A percentile compares a stretch with the other conserved stretches of the same genome.
Evolutionary conservation across 225 moss, liverwort and hornwort genomes (phyloP).

Genomic region (Rhytidiadelphus loreus): DNA sequence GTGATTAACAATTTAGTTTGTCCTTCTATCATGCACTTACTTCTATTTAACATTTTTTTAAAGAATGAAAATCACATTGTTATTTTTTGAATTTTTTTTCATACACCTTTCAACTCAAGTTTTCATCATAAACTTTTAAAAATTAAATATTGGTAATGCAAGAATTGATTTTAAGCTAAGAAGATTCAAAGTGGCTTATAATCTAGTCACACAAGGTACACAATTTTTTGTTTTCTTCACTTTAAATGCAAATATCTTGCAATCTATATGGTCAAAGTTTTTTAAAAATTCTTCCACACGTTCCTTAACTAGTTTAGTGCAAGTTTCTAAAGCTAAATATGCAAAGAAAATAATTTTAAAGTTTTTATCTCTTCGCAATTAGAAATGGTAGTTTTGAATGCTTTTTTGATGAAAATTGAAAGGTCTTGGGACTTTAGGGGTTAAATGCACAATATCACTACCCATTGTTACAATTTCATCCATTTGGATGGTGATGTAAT

Average conservation of each 20-base stretch:
- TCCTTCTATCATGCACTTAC: not conserved
- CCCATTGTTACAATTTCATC: not conserved
- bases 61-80: not conserved
- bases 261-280: not conserved
- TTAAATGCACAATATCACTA: not conserved
- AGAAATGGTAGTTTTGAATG: not conserved
- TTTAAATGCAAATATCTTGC: not conserved
- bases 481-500: not conserved
- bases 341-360: fast-evolving
- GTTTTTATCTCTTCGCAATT: not conserved
- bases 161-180: not conserved
- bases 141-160: not conserved
- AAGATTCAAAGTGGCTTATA: not conserved
- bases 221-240: not conserved
- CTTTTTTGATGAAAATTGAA: not conserved
- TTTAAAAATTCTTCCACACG: not conserved
- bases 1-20: not conserved
- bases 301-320: not conserved
- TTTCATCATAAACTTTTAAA: not conserved
- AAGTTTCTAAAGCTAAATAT: not conserved
- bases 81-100: not conserved
- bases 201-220: not conserved
- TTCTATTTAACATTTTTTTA: not conserved
- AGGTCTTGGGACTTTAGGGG: not conserved
- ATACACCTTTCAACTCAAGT: not conserved